Conservation (phyloP, 225 moss, liverwort and hornwort species). For the Thuidium tamariscinum region DNA sequence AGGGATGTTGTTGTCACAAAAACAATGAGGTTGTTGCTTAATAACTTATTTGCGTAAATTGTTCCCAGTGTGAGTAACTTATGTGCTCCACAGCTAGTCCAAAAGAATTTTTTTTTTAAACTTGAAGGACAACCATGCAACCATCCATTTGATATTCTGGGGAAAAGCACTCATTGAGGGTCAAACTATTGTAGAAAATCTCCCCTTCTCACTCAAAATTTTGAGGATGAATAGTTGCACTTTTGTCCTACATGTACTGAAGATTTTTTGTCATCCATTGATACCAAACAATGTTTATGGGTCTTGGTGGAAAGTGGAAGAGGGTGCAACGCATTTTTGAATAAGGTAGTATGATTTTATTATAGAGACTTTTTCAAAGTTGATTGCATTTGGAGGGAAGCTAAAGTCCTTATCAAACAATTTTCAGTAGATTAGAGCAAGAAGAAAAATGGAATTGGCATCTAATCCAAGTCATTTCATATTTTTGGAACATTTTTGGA, state of each 20-base stretch:
- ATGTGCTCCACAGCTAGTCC: no score
- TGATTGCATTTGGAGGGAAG: not conserved
- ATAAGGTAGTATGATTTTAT: no score
- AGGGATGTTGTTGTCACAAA: not conserved
- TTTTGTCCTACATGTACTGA: no score
- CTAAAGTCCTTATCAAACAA: not conserved
- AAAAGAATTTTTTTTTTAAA: no score
- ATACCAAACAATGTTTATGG: no score
- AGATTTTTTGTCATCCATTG: no score
- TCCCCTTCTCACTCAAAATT: no score
- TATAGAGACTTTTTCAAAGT: not conserved
- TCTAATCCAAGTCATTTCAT: rapidly evolving
- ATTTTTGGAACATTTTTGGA: not conserved
- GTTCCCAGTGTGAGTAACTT: not conserved
- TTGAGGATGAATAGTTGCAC: no score
- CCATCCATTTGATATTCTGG: no score
- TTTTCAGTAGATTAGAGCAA: not conserved
- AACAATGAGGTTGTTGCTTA: not conserved
- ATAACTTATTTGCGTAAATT: not conserved
- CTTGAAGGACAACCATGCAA: no score
- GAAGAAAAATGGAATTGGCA: not conserved
- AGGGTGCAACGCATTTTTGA: rapidly evolving
- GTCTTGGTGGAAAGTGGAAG: not conserved
- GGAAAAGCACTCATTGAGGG: no score
- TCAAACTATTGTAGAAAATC: no score